These are phyloP conservation scores for Melanomma pulvis-pyrius DNA, from an alignment of 495 filamentous ascomycete genomes.

Conservation along the genomic window DNA sequence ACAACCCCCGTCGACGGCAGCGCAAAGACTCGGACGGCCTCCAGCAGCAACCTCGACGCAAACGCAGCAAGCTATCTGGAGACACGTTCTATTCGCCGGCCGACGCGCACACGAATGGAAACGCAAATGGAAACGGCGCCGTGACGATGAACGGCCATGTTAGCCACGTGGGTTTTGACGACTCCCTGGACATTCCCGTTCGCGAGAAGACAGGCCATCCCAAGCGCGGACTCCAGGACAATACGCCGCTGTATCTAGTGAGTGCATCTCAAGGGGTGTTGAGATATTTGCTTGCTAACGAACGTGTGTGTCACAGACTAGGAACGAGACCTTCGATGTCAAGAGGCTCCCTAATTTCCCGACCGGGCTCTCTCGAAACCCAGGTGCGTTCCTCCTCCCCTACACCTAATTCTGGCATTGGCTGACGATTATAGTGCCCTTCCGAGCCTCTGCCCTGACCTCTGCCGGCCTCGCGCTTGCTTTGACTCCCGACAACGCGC, in stretches of 20 bases:
- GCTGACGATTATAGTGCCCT: conserved; percentile 29
- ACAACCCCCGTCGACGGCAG: conserved; percentile 44
- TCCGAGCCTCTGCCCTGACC: conserved; percentile 32
- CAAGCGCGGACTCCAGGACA: conserved; percentile 42
- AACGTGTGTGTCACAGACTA: conserved; percentile 59
- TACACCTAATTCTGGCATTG: conserved; percentile 32
- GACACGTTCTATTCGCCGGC: conserved; percentile 35
- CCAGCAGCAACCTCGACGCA: conserved; percentile 39
- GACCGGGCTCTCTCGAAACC: conserved; percentile 56
- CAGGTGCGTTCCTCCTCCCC: conserved; percentile 26
- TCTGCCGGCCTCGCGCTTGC: conserved; percentile 65
- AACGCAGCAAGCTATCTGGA: conserved; percentile 46
- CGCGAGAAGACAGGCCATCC: conserved; percentile 39
- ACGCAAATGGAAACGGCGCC: conserved; percentile 35
- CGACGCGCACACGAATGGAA: conserved; percentile 3
- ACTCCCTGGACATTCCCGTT: conserved; percentile 40
- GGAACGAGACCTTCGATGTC: conserved; percentile 83
- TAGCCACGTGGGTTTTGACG: conserved; percentile 18
- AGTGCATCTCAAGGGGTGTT: background rate
- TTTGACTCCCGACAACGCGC: conserved; percentile 75
- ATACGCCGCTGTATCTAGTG: conserved; percentile 42
- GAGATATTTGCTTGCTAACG: conserved; percentile 7
- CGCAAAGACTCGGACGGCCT: conserved; percentile 45
- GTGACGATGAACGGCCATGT: conserved; percentile 40
- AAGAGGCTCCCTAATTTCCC: conserved; percentile 81